Conservation (phyloP, 2,329 filamentous ascomycete species). For the Amesomyces nigricolor region DNA sequence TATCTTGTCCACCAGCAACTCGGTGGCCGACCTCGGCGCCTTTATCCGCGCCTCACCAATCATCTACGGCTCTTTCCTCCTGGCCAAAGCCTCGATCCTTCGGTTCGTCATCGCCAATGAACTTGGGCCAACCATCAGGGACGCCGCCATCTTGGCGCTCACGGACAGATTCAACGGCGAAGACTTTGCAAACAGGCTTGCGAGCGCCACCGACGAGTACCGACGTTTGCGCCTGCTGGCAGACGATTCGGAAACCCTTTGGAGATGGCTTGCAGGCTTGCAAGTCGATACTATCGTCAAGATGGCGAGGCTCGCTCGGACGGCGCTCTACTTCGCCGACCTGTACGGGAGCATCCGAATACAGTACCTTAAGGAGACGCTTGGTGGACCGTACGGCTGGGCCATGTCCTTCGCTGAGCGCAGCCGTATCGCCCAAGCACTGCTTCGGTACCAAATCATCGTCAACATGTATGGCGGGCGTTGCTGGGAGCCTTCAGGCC, state of each 20-base stretch:
- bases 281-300: not conserved
- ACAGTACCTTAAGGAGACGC: not conserved
- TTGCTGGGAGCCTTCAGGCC: no score
- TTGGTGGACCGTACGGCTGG: not conserved
- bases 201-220: not conserved
- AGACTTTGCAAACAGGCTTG: not conserved
- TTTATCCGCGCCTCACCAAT: conserved; percentile 9
- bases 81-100: not conserved
- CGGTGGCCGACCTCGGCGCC: not conserved
- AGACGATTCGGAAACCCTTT: no score
- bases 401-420: not conserved
- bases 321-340: not conserved
- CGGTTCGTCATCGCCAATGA: not conserved
- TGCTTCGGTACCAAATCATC: not conserved
- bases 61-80: not conserved
- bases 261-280: not conserved
- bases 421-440: conserved; percentile 6
- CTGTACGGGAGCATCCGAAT: not conserved
- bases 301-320: not conserved
- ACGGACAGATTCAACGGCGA: not conserved
- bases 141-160: not conserved
- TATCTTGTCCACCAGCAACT: not conserved
- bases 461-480: not conserved
- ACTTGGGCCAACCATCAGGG: conserved; percentile 3
- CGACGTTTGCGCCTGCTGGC: no score